These are phyloP conservation scores for Globisporangium cystogenes DNA, from an alignment of 352 stramenopile genomes.

Conservation along the genomic window DNA sequence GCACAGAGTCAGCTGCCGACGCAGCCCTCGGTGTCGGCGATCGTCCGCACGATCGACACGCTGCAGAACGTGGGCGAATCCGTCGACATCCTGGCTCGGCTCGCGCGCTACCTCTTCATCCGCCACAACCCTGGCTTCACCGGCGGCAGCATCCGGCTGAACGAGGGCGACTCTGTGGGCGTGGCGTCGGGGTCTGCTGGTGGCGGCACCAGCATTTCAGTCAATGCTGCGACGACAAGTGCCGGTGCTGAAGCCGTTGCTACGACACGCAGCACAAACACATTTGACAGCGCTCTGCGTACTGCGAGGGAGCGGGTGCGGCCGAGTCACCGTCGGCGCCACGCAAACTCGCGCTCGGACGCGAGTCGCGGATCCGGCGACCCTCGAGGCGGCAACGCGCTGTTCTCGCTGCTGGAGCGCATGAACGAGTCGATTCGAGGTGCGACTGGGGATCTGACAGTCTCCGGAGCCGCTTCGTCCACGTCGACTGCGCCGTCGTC, in stretches of 20 bases:
- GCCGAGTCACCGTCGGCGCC: conserved; percentile 11
- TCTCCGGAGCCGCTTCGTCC: neutral
- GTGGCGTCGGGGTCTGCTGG: neutral
- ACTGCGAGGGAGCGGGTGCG: conserved; percentile 5
- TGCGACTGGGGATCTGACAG: conserved; percentile 1
- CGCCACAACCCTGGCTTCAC: conserved; percentile 21
- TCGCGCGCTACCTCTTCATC: conserved; percentile 45
- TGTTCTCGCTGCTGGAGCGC: conserved; percentile 17
- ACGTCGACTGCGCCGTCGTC: neutral
- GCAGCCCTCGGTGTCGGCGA: conserved; percentile 12
- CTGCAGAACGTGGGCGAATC: conserved; percentile 52
- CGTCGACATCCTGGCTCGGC: conserved; percentile 36
- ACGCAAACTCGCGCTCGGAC: conserved; percentile 5
- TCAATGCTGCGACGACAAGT: neutral
- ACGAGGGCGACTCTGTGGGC: conserved; percentile 4
- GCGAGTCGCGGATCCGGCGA: neutral
- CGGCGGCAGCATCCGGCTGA: conserved; percentile 3
- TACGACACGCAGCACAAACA: neutral
- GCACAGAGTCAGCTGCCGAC: neutral
- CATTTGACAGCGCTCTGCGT: conserved; percentile 2
- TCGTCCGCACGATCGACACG: conserved; percentile 45
- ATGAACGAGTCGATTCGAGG: conserved; percentile 21
- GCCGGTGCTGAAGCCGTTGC: neutral
- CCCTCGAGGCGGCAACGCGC: conserved; percentile 1
- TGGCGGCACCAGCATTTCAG: neutral